These are phyloP conservation scores for Parsonsia alboflavescens DNA, from an alignment of 257 asterid genomes.

Conservation along the genomic window DNA sequence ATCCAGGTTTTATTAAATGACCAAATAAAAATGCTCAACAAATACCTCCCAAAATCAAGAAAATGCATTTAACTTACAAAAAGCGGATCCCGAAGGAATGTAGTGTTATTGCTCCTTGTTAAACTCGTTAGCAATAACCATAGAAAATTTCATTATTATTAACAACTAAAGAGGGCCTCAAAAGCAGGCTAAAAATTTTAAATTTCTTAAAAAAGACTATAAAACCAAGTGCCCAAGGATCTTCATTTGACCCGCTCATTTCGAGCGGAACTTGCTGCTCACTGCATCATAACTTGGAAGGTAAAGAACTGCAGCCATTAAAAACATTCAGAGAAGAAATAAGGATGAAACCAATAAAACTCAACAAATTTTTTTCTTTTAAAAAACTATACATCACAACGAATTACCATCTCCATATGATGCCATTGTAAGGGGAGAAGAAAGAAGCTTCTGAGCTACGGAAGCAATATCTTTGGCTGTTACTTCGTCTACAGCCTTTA, in stretches of 20 bases:
- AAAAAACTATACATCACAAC: constrained; percentile 4
- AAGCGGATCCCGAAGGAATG: constrained; percentile 7
- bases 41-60: not conserved
- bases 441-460: constrained; percentile 43
- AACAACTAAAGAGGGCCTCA: constrained; percentile 19
- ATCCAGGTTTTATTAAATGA: not conserved
- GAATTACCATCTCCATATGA: constrained; percentile 87
- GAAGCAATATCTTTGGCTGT: constrained; percentile 48
- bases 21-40: not conserved
- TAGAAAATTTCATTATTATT: constrained; percentile 29
- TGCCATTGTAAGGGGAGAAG: constrained; percentile 89
- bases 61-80: constrained; percentile 11
- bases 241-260: constrained; percentile 19
- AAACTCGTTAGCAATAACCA: constrained; percentile 19
- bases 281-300: constrained; percentile 74
- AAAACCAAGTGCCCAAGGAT: not conserved
- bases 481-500: constrained; percentile 57
- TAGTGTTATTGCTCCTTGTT: constrained; percentile 16
- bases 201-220: constrained; percentile 5
- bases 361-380: not conserved
- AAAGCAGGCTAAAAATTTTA: constrained; percentile 22
- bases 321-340: not conserved
- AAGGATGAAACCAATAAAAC: not conserved
- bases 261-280: constrained; percentile 40
- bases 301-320: constrained; percentile 51